phyloP scores from a whole-genome alignment of 176 grass and related monocot genomes.

The Puya raimondii region DNA sequence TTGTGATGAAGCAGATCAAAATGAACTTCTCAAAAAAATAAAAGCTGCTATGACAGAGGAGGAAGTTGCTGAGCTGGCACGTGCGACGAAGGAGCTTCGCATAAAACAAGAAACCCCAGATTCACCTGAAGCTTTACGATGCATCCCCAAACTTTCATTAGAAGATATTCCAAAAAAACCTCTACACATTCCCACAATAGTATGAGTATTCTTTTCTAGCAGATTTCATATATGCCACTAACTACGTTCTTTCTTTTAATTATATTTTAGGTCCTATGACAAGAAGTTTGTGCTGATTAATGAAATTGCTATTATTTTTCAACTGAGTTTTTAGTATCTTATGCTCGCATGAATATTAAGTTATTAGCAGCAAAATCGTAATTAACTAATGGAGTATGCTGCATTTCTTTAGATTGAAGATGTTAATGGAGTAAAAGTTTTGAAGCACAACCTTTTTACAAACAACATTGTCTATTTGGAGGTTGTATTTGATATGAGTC shows the following conservation, averaged over 20 bases:
- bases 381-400: too few species aligned
- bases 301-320: too few species aligned
- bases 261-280: too few species aligned
- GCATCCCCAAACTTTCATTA: constrained; percentile 66
- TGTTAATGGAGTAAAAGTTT: constrained; percentile 82
- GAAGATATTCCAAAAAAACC: constrained; percentile 90
- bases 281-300: too few species aligned
- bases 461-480: constrained; percentile 88
- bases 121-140: constrained; percentile 92
- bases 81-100: constrained; percentile 75
- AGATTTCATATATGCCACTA: not conserved
- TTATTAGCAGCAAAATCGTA: not conserved
- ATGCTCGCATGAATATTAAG: not conserved
- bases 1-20: constrained; percentile 69
- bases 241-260: not conserved
- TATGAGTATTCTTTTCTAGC: constrained; percentile 15
- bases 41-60: constrained; percentile 78
- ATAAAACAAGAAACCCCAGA: constrained; percentile 96
- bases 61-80: constrained; percentile 81
- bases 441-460: constrained; percentile 97
- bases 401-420: constrained; percentile 54
- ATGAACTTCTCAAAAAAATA: constrained; percentile 68
- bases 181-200: constrained; percentile 72
- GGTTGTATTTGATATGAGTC: constrained; percentile 91
- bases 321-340: not conserved